Evolutionary conservation across 768 basidiomycete species (phyloP).

Genomic region (Phanerodontia chrysosporium): DNA sequence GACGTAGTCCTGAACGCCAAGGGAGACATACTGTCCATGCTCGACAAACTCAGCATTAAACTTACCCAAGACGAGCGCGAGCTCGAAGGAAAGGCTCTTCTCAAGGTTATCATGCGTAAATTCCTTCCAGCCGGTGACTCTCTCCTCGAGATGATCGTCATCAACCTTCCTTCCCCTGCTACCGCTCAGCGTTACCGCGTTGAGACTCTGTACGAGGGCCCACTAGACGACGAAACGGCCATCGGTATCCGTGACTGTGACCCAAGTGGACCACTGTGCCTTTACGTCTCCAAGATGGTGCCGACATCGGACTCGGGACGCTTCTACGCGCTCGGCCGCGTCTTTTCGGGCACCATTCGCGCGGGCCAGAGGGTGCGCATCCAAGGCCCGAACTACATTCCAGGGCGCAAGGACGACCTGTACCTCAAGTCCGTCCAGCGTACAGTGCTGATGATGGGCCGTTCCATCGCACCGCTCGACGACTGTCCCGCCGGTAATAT

Average conservation of each 20-base stretch:
- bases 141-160: slow-evolving; percentile 99
- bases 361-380: slow-evolving; percentile 98
- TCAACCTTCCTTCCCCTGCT: slow-evolving; percentile 95
- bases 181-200: slow-evolving; percentile 99
- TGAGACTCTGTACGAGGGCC: slow-evolving; percentile 98
- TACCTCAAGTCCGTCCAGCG: slow-evolving; percentile 98
- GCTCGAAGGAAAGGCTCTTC: slow-evolving; percentile 90
- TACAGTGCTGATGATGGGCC: slow-evolving; percentile 99
- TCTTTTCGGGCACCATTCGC: slow-evolving; percentile 97
- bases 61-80: slow-evolving; percentile 86
- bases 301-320: slow-evolving; percentile 99
- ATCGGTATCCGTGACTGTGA: slow-evolving; percentile 98
- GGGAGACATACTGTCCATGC: slow-evolving; percentile 85
- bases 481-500: slow-evolving; percentile 99
- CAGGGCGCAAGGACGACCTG: slow-evolving; percentile 97
- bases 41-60: slow-evolving; percentile 95
- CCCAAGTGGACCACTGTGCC: slow-evolving; percentile 91
- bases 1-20: slow-evolving; percentile 99
- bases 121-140: slow-evolving; percentile 99
- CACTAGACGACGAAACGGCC: slow-evolving; percentile 99
- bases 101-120: slow-evolving; percentile 98
- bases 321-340: slow-evolving; percentile 99
- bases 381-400: slow-evolving; percentile 97
- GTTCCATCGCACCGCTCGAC: slow-evolving; percentile 96
- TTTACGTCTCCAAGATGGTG: slow-evolving; percentile 99